Evolutionary conservation across 768 basidiomycete species (phyloP).

Genomic region (Pleurotus tuber-regium): DNA sequence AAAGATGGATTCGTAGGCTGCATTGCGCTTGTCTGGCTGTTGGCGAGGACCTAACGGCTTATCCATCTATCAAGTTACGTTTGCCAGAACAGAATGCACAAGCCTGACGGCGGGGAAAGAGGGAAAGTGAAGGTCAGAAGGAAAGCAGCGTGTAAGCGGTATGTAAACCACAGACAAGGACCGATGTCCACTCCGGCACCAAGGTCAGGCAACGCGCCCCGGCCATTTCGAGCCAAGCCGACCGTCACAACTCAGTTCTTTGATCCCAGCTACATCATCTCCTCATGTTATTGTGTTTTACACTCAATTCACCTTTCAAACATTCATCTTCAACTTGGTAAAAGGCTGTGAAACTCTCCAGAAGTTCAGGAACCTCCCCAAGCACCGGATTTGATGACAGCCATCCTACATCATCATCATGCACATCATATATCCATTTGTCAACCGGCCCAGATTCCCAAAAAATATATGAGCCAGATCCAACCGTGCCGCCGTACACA

Average conservation of each 20-base stretch:
- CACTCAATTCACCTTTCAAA: not conserved
- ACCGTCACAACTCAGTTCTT: not conserved
- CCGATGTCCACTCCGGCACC: constrained; percentile 2
- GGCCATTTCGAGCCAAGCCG: constrained; percentile 4
- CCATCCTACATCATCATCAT: not conserved
- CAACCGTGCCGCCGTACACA: not conserved
- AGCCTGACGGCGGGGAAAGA: not conserved
- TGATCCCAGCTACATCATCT: not conserved
- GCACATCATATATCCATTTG: constrained; percentile 7
- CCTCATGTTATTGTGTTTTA: not conserved
- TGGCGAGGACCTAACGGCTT: constrained; percentile 55
- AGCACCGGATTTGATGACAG: not conserved
- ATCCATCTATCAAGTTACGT: constrained; percentile 33
- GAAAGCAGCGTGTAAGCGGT: constrained; percentile 9
- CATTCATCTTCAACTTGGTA: not conserved
- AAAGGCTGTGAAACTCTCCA: not conserved
- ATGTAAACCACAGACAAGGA: constrained; percentile 4
- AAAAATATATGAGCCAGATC: not conserved
- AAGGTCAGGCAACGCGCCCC: not conserved
- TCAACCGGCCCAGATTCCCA: not conserved
- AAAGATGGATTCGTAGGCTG: constrained; percentile 87
- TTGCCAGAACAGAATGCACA: not conserved
- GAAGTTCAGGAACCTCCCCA: not conserved
- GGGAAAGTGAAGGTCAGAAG: constrained; percentile 3
- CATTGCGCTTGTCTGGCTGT: constrained; percentile 70